Conservation (phyloP, 768 basidiomycete species). For the Mycena vulgaris region DNA sequence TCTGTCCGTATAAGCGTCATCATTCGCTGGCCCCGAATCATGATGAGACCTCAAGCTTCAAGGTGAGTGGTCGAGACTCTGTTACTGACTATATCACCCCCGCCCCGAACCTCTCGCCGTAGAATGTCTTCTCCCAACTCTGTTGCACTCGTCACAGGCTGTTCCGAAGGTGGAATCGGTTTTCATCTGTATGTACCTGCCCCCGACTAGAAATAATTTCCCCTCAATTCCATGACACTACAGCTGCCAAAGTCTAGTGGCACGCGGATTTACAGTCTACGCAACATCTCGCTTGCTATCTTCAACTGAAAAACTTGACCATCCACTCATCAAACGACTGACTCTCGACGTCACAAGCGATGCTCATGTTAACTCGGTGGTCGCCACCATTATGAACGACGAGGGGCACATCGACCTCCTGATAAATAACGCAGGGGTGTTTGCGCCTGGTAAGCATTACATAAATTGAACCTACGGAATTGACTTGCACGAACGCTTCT, state of each 20-base stretch:
- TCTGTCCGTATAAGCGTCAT: no score
- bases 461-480: no score
- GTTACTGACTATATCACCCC: no score
- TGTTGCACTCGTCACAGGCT: not conserved
- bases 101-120: no score
- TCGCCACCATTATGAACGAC: not conserved
- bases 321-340: slow-evolving; percentile 7
- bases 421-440: slow-evolving; percentile 3
- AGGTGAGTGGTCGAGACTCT: no score
- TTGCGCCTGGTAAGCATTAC: not conserved
- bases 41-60: no score
- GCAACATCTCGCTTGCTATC: slow-evolving; percentile 3
- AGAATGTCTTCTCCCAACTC: not conserved
- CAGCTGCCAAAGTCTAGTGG: slow-evolving; percentile 11
- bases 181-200: not conserved
- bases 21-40: no score
- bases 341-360: slow-evolving; percentile 5
- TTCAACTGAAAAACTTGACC: not conserved
- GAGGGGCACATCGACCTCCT: slow-evolving; percentile 9
- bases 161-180: not conserved
- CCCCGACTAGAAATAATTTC: not conserved
- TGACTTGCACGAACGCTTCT: not conserved
- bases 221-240: not conserved
- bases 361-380: not conserved
- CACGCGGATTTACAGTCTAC: not conserved